Percentiles rank a stretch among this genome's conserved stretches.
phyloP scores from a whole-genome alignment of 768 basidiomycete species.

The Boletus vermiculosoides region DNA sequence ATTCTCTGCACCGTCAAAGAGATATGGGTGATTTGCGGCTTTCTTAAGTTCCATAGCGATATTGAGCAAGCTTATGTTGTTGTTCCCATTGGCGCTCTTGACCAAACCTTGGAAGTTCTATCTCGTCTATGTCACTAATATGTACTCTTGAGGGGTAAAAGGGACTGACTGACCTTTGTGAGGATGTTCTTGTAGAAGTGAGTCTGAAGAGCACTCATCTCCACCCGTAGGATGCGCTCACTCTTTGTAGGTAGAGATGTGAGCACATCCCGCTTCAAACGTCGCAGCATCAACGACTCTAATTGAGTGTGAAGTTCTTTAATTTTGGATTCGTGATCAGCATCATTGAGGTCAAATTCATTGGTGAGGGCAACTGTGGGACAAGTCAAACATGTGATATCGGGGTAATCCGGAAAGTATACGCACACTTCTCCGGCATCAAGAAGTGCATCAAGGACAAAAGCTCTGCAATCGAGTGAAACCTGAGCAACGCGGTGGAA shows the following conservation, averaged over 20 bases:
- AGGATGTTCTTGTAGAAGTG: constrained; percentile 99
- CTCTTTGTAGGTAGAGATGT: constrained; percentile 97
- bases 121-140: constrained; percentile 5
- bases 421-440: constrained; percentile 95
- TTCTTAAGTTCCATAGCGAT: constrained; percentile 99
- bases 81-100: constrained; percentile 85
- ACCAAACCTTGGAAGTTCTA: constrained; percentile 92
- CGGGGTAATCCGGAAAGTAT: background rate
- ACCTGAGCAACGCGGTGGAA: constrained; percentile 9
- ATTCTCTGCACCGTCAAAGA: constrained; percentile 94
- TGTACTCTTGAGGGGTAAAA: background rate
- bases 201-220: constrained; percentile 95
- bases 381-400: constrained; percentile 9
- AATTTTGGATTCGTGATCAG: constrained; percentile 91
- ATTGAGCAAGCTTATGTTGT: constrained; percentile 93
- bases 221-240: constrained; percentile 94
- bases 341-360: constrained; percentile 94
- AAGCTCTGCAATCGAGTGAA: constrained; percentile 56
- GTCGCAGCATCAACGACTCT: constrained; percentile 90
- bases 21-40: constrained; percentile 95
- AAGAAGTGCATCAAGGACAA: constrained; percentile 98
- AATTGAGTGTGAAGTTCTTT: constrained; percentile 93
- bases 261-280: constrained; percentile 94
- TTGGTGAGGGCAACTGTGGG: constrained; percentile 80
- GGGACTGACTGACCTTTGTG: constrained; percentile 62